Evolutionary conservation across 169 alveolate genomes (phyloP).

Genomic region (Theileria annulata): DNA sequence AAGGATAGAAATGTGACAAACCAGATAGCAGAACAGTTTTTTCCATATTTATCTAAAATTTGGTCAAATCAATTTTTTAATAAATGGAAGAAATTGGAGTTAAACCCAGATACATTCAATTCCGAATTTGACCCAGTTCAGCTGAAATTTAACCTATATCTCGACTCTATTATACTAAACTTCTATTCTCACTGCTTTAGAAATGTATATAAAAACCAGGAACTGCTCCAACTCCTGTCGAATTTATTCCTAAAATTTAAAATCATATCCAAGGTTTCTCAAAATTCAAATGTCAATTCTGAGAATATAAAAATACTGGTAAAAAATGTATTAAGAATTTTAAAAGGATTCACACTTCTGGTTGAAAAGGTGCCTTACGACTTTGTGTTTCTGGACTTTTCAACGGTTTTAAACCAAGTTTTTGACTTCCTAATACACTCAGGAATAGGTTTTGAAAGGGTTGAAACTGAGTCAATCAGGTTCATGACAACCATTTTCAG

Average conservation of each 20-base stretch:
- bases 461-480: constrained; percentile 33
- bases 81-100: constrained; percentile 28
- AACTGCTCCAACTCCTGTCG: constrained; percentile 35
- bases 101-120: neutral
- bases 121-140: constrained; percentile 3
- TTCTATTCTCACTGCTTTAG: constrained; percentile 34
- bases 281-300: neutral
- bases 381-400: constrained; percentile 44
- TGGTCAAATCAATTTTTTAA: constrained; percentile 55
- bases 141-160: constrained; percentile 29
- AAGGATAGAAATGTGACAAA: constrained; percentile 33
- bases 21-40: constrained; percentile 33
- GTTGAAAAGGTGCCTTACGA: constrained; percentile 43
- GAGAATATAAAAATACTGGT: neutral
- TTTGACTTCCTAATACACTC: constrained; percentile 40
- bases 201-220: constrained; percentile 21
- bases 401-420: constrained; percentile 31
- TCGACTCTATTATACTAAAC: constrained; percentile 39
- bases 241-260: constrained; percentile 18
- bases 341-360: constrained; percentile 24
- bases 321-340: constrained; percentile 31
- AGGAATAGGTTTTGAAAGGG: neutral
- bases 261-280: constrained; percentile 5
- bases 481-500: constrained; percentile 28
- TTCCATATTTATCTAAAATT: constrained; percentile 41